These are phyloP conservation scores for Coemansia sp. DNA, from an alignment of 192 early-diverging fungal genomes.

Conservation along the genomic window DNA sequence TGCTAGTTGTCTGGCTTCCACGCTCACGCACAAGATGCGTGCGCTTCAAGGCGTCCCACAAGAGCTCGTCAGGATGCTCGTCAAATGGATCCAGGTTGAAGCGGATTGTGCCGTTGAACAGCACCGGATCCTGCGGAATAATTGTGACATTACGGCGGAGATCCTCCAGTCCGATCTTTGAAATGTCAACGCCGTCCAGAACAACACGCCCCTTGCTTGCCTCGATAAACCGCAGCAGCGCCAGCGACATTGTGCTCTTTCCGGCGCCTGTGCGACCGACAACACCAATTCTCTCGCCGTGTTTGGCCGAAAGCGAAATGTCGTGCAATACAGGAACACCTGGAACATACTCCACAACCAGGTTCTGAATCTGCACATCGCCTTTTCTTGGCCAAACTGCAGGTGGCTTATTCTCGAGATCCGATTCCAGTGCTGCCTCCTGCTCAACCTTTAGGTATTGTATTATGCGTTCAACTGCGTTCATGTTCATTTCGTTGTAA, in stretches of 20 bases:
- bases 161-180: constrained; percentile 69
- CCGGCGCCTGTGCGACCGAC: constrained; percentile 64
- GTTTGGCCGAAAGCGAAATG: constrained; percentile 68
- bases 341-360: no score
- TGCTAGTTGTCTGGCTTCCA: no score
- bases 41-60: constrained; percentile 11
- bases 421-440: constrained; percentile 54
- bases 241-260: constrained; percentile 44
- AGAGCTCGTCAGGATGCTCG: no score
- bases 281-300: constrained; percentile 59
- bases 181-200: constrained; percentile 78
- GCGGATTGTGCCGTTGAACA: constrained; percentile 44
- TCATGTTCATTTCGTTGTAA: constrained; percentile 83
- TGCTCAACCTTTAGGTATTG: constrained; percentile 84
- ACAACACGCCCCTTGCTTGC: constrained; percentile 62
- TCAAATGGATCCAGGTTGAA: no score
- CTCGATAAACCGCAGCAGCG: constrained; percentile 80
- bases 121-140: constrained; percentile 70
- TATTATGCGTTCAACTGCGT: constrained; percentile 80
- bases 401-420: constrained; percentile 55
- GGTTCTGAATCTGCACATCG: constrained; percentile 63
- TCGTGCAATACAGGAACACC: constrained; percentile 76
- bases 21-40: no score
- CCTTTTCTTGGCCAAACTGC: constrained; percentile 68
- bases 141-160: constrained; percentile 72